A percentile compares a stretch with the other conserved stretches of the same genome.
Evolutionary conservation across 768 basidiomycete genomes (phyloP).

Genomic region (Psilocybe cubensis): DNA sequence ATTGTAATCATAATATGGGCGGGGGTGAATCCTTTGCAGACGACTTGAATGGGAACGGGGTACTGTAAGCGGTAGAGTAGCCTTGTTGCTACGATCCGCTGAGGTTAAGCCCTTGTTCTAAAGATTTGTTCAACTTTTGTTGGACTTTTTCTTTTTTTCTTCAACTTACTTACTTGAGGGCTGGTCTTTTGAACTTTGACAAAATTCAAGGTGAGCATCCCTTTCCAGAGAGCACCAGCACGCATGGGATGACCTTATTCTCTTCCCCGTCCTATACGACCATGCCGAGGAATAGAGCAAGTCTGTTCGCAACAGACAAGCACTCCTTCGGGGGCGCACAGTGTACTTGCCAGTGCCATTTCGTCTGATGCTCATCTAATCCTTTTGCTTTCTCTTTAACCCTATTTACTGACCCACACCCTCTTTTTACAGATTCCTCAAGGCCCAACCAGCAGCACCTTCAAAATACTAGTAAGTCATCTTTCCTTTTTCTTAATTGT

Average conservation of each 20-base stretch:
- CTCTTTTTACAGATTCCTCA: neutral
- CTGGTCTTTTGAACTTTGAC: slow-evolving; percentile 30
- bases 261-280: slow-evolving; percentile 94
- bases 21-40: slow-evolving; percentile 80
- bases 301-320: slow-evolving; percentile 80
- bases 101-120: slow-evolving; percentile 76
- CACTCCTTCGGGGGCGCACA: slow-evolving; percentile 50
- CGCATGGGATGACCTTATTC: slow-evolving; percentile 72
- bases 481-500: neutral
- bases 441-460: neutral
- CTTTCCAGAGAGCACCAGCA: neutral
- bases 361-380: slow-evolving; percentile 58
- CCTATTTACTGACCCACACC: neutral
- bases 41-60: slow-evolving; percentile 77
- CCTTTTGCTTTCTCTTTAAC: slow-evolving; percentile 7
- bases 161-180: slow-evolving; percentile 40
- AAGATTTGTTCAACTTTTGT: slow-evolving; percentile 64
- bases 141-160: slow-evolving; percentile 45
- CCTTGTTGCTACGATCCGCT: slow-evolving; percentile 80
- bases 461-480: neutral
- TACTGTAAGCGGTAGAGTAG: slow-evolving; percentile 80
- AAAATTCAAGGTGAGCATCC: slow-evolving; percentile 13
- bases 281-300: slow-evolving; percentile 80
- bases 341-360: slow-evolving; percentile 92
- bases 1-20: slow-evolving; percentile 69